Evolutionary conservation across 306 rosid species (phyloP), one percentile per base, ranked within the genome.

Genomic region (Vigna nakashimae): DNA sequence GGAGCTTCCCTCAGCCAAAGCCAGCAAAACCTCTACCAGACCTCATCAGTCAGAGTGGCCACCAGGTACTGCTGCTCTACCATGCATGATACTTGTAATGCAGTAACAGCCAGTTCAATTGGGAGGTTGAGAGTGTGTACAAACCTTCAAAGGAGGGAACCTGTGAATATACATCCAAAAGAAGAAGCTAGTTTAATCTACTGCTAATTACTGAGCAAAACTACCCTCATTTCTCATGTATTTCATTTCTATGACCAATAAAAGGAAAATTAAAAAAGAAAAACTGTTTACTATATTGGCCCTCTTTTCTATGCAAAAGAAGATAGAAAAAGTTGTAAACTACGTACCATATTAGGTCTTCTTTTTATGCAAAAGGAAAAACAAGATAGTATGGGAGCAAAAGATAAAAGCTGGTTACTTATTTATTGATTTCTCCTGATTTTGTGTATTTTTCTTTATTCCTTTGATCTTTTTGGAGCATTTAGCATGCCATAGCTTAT

Each of bases 401-500:
- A 36, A 42, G 18, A 60, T 59, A 62, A 60, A 62, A 81, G 30
- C 68, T 36, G 6, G 32, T 73, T 57, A 22, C 15, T 53, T 65
- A 30, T 40, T 46, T 75, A 3, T 58, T 66, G 59, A 26, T 28
- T 66, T 77, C 30, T 81, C 16, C 59, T 83, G 40, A 56, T 45
- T 63, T 74, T 12, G 7, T 70, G 38, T 66, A 64, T 56, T 75
- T 82, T 77, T 72, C 13, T 60, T 55, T 14, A 3, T 73, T 67
- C 40, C 13, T 82, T 55, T 71, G 59, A 62, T 84, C 24, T 14
- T 52, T 72, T 83, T 83, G 87, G 84, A 77, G 79, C 59, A 36
- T 26, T 72, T 69, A 88, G 91, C 88, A 88, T 84, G 91, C 91
- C 51, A 84, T 83, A 66, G 89, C 42, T 7, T 86, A 82, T 84